Evolutionary conservation across 805 yeast genomes (phyloP).

Genomic region (Saccharomyces cerevisiae): DNA sequence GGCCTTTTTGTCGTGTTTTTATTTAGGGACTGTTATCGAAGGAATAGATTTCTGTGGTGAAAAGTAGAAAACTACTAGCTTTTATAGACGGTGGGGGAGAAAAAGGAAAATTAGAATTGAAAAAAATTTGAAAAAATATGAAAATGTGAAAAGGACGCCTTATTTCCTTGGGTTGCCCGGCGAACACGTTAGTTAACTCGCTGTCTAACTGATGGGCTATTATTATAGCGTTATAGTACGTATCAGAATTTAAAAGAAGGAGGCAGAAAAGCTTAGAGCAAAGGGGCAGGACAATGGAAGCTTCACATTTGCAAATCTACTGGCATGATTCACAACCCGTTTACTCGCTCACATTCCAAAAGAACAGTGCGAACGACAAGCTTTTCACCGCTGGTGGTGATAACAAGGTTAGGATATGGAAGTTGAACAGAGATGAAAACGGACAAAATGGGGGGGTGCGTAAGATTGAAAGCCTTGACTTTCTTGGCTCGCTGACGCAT

Average conservation of each 20-base stretch:
- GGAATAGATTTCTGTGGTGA: neutral
- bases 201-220: neutral
- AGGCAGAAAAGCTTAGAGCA: neutral
- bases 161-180: neutral
- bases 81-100: neutral
- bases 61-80: neutral
- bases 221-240: neutral
- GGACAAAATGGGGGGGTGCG: slow-evolving; percentile 9
- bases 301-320: slow-evolving; percentile 28
- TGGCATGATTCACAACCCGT: slow-evolving; percentile 62
- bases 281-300: slow-evolving; percentile 5
- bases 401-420: slow-evolving; percentile 68
- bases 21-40: neutral
- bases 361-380: slow-evolving; percentile 33
- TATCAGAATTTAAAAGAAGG: neutral
- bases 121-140: neutral
- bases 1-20: too few species aligned
- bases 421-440: slow-evolving; percentile 17
- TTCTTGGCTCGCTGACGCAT: slow-evolving; percentile 70
- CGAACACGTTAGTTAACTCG: neutral
- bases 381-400: slow-evolving; percentile 94
- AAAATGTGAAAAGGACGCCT: neutral
- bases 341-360: slow-evolving; percentile 60
- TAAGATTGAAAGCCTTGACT: slow-evolving; percentile 47
- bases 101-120: neutral